Conservation (phyloP, 371 early-diverging fungal species). For the Massospora cicadina region DNA sequence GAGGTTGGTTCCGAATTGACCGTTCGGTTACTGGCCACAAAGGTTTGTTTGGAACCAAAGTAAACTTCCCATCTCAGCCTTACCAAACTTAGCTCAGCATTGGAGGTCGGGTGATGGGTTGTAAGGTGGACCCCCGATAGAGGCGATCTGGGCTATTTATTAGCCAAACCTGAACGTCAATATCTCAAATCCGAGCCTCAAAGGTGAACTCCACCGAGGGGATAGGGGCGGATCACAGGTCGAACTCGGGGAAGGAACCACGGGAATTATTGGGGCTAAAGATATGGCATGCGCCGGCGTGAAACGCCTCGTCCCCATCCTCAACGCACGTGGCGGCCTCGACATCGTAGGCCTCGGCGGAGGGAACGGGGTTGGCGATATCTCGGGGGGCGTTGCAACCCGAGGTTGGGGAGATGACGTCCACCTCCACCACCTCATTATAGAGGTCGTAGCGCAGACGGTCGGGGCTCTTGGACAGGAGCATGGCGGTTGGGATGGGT, state of each 20-base stretch:
- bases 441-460: constrained; percentile 2
- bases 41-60: too few species aligned
- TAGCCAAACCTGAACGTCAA: too few species aligned
- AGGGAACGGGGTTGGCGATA: background rate
- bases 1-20: too few species aligned
- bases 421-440: background rate
- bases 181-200: too few species aligned
- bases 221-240: background rate
- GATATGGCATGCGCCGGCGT: background rate
- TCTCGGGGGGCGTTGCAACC: background rate
- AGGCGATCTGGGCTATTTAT: too few species aligned
- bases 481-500: background rate
- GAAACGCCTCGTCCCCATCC: background rate
- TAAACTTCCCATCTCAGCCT: too few species aligned
- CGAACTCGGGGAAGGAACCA: background rate
- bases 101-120: too few species aligned
- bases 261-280: background rate
- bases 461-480: background rate
- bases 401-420: background rate
- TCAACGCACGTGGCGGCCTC: background rate
- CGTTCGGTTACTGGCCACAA: too few species aligned
- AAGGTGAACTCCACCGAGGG: too few species aligned
- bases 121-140: too few species aligned
- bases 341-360: background rate
- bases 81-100: too few species aligned